Base-by-base conservation (phyloP, 148 eudicot species). In the Arbutus unedo region DNA sequence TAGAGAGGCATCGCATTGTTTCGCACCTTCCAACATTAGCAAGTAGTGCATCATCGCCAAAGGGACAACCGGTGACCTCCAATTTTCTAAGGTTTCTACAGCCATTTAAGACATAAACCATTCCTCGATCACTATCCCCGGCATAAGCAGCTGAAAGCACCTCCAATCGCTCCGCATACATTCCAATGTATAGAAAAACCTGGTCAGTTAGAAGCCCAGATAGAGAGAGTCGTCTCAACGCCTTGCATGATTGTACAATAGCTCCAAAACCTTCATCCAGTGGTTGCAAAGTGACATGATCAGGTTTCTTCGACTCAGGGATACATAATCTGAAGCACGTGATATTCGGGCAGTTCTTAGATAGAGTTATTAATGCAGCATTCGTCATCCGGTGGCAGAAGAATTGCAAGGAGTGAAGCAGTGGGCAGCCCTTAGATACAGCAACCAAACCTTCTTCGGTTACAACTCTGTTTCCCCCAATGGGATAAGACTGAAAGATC, bases 331-430 rank as follows among this genome's bases (percentile, higher is more conserved):
- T 82, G 64, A 95, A 95, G 5, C 94, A 91, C 31, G 80, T 91
- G 73, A 91, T 90, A 31, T 91, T 95, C 0, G 98, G 95, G 83
- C 95, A 91, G 78, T 93, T 92, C 74, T 93, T 93, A n/a, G 97
- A 92, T 23, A 93, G 90, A 1, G 95, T 89, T 50, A 90, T 85
- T 49, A 95, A 86, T 45, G 95, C 98, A 6, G 94, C 93, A 55
- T 95, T 95, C 8, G 98, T 95, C 94, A 95, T 93, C 60, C 87
- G 95, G 78, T 87, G 93, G 86, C 98, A 95, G 88, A 92, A 93
- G 87, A 91, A 93, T 1, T 90, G 84, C 19, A 91, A 49, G 0
- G 95, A 93, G 60, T 92, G 87, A 19, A 95, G 93, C 85, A 87
- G 91, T 5, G 91, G 95, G 64, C 98, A 66, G 16, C 71, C 71